These are phyloP conservation scores for Pelargonium myrrhifolium DNA, from an alignment of 441 rosid genomes.

Conservation along the genomic window DNA sequence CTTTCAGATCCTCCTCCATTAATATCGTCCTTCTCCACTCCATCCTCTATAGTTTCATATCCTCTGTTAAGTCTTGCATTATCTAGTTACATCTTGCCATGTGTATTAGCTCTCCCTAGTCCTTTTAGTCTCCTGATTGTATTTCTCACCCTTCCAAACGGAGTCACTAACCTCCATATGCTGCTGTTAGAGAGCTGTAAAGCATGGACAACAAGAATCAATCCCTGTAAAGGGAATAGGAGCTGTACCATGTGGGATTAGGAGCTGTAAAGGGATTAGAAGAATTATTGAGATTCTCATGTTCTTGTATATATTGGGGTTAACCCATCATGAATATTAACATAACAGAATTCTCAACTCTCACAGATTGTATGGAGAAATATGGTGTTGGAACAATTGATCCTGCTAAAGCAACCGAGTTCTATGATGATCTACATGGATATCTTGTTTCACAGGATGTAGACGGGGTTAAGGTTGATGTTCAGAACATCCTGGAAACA, in stretches of 20 bases:
- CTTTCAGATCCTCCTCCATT: background rate
- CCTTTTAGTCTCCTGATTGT: background rate
- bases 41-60: background rate
- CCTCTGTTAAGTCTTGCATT: background rate
- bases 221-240: too few relatives aligned
- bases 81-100: background rate
- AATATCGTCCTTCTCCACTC: background rate
- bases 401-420: slow-evolving; percentile 38
- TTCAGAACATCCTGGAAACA: slow-evolving; percentile 49
- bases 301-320: too few relatives aligned
- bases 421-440: slow-evolving; percentile 46
- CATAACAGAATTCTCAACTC: too few relatives aligned
- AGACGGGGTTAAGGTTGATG: slow-evolving; percentile 60
- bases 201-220: too few relatives aligned
- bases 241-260: too few relatives aligned
- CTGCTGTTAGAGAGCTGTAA: too few relatives aligned
- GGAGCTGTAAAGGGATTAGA: too few relatives aligned
- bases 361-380: slow-evolving; percentile 42
- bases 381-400: slow-evolving; percentile 44
- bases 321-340: too few relatives aligned
- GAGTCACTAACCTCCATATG: background rate
- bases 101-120: background rate
- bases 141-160: background rate
- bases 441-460: slow-evolving; percentile 44
- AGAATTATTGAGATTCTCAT: too few relatives aligned